Evolutionary conservation across 805 yeast species (phyloP), one percentile per base, ranked within the genome.

Genomic region (Torulaspora quercuum): DNA sequence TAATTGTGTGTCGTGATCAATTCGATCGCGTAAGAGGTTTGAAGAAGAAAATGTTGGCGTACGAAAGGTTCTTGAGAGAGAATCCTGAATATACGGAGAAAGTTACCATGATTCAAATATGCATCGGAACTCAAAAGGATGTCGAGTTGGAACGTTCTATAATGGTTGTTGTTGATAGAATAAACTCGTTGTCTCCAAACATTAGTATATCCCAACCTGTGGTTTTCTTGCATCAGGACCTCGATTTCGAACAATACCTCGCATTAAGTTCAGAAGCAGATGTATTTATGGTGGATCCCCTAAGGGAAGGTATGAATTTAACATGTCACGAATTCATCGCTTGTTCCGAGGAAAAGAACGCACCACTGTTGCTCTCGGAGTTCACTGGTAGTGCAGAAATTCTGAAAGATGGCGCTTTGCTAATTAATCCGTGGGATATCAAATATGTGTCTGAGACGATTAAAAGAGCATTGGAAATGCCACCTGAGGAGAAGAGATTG

Each of bases 261-360:
- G 97, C 95, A 0, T 65, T 92, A 33, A 73, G 84, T 29, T 67
- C 78, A 23, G 97, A 88, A 55, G 95, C 97, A 1, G 94, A 86
- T 48, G 69, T 78, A 1, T 92, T 92, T 53, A 78, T 84, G 28
- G 96, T 90, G 2, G 80, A 94, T 7, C 84, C 95, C 1, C 75
- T 90, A 70, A 79, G 98, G 56, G 98, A 92, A 61, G 98, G 98
- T 16, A 84, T 92, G 88, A 92, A 92, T 52, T 69, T 92, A 54
- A 89, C 97, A 0, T 90, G 96, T 50, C 98, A 92, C 56, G 98
- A 92, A 59, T 92, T 82, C 57, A 74, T 88, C 26, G 81, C 80
- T 37, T 84, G 95, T 16, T 75, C 92, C 1, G 64, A 69, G 14
- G 76, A 74, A 26, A 75, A 76, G 41, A 79, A 82, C 46, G 82